Evolutionary conservation across 164 flowering plant genomes (phyloP).

Genomic region (Litsea cubeba): DNA sequence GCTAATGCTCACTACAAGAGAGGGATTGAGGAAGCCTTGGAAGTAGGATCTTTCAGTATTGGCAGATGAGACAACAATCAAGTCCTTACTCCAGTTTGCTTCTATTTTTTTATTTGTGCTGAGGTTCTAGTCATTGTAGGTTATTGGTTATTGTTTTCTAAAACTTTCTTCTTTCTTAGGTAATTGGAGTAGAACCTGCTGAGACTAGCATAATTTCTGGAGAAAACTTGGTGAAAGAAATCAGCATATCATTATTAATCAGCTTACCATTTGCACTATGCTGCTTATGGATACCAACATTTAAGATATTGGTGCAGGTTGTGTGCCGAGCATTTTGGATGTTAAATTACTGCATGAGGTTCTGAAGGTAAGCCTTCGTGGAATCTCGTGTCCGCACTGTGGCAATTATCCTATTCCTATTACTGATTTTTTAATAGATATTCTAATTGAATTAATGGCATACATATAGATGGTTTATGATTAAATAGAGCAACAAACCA

Average conservation of each 20-base stretch:
- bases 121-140: background rate
- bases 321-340: conserved; percentile 65
- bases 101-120: background rate
- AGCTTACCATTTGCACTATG: background rate
- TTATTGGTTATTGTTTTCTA: conserved; percentile 10
- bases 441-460: too few species aligned
- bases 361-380: conserved; percentile 46
- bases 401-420: too few species aligned
- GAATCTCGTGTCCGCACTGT: too few species aligned
- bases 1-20: too few species aligned
- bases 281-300: background rate
- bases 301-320: conserved; percentile 44
- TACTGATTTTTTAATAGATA: too few species aligned
- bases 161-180: conserved; percentile 36
- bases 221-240: conserved; percentile 53
- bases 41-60: background rate
- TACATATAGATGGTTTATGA: too few species aligned
- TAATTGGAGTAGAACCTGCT: conserved; percentile 83
- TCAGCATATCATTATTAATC: background rate
- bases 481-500: too few species aligned
- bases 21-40: background rate
- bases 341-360: conserved; percentile 75
- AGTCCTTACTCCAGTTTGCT: background rate
- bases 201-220: conserved; percentile 74
- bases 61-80: background rate